These are phyloP conservation scores for Paecilomyces variotii DNA, from an alignment of 2,329 filamentous ascomycete species.

Conservation along the genomic window DNA sequence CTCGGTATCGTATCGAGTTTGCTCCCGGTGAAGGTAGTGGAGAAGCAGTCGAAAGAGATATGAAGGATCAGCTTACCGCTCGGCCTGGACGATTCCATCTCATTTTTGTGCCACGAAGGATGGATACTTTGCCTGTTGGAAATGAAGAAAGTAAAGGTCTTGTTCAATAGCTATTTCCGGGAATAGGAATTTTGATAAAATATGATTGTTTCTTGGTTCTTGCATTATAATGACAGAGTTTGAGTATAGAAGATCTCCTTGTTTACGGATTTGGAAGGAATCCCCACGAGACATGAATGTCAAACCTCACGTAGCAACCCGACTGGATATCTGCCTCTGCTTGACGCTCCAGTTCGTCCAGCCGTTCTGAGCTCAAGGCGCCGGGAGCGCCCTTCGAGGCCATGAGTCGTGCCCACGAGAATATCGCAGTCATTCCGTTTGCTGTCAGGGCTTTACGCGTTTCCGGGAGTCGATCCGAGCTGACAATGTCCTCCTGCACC, in stretches of 20 bases:
- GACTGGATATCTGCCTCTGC: constrained; percentile 5
- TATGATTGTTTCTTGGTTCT: too few relatives aligned
- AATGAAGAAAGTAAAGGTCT: too few relatives aligned
- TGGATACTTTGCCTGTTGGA: too few relatives aligned
- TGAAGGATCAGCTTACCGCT: constrained; percentile 14
- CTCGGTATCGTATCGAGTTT: constrained; percentile 17
- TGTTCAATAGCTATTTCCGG: too few relatives aligned
- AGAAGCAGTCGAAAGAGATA: constrained; percentile 5
- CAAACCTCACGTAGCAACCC: constrained; percentile 6
- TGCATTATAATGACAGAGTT: too few relatives aligned
- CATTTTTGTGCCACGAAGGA: constrained; percentile 1
- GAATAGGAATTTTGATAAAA: too few relatives aligned
- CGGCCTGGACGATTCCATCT: constrained; percentile 4
- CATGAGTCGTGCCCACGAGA: not conserved
- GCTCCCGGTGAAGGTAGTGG: constrained; percentile 16
- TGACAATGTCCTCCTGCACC: constrained; percentile 1
- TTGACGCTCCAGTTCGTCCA: constrained; percentile 3
- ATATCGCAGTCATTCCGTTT: not conserved
- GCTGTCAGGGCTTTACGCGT: not conserved
- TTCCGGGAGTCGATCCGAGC: constrained; percentile 1
- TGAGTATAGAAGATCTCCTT: too few relatives aligned
- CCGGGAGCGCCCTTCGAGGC: not conserved
- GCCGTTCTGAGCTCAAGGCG: not conserved
- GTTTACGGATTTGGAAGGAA: too few relatives aligned
- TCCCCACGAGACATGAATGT: constrained; percentile 1